Percentiles rank a stretch among this genome's conserved stretches.
Evolutionary conservation across 2,329 filamentous ascomycete genomes (phyloP).

Genomic region (Trichoderma afroharzianum): DNA sequence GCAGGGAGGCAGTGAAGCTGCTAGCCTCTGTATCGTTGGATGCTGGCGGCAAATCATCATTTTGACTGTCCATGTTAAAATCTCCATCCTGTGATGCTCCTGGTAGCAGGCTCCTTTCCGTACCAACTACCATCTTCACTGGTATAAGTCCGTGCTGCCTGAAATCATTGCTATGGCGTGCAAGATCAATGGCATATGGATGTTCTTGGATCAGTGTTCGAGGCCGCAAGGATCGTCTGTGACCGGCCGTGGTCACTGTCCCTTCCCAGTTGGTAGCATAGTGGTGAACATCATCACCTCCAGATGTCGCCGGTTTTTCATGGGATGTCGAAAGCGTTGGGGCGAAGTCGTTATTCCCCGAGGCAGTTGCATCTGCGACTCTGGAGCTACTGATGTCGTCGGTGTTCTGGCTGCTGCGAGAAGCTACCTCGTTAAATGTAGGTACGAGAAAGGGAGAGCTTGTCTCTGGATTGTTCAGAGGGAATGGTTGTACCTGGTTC

Average conservation of each 20-base stretch:
- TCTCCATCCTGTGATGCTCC: slow-evolving; percentile 50
- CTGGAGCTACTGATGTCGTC: neutral
- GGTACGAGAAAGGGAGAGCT: slow-evolving; percentile 32
- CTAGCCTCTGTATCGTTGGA: slow-evolving; percentile 35
- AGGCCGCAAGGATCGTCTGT: slow-evolving; percentile 52
- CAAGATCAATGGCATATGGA: slow-evolving; percentile 55
- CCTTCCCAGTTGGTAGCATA: slow-evolving; percentile 24
- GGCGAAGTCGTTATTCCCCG: neutral
- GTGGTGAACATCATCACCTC: neutral
- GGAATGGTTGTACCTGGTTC: neutral
- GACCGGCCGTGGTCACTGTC: slow-evolving; percentile 30
- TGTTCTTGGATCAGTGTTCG: slow-evolving; percentile 60
- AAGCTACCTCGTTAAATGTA: neutral
- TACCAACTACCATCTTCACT: slow-evolving; percentile 39
- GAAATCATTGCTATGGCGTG: slow-evolving; percentile 50
- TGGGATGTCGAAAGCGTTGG: neutral
- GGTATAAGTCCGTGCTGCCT: slow-evolving; percentile 54
- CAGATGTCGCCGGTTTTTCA: neutral
- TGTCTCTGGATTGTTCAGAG: slow-evolving; percentile 5
- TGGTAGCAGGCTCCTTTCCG: slow-evolving; percentile 31
- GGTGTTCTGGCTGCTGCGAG: neutral
- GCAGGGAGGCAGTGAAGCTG: slow-evolving; percentile 20
- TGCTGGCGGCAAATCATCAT: slow-evolving; percentile 29
- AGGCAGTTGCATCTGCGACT: neutral
- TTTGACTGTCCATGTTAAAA: slow-evolving; percentile 51